Evolutionary conservation across 1,139 yeast genomes (phyloP).

Genomic region (Magnusiomyces paraingens): DNA sequence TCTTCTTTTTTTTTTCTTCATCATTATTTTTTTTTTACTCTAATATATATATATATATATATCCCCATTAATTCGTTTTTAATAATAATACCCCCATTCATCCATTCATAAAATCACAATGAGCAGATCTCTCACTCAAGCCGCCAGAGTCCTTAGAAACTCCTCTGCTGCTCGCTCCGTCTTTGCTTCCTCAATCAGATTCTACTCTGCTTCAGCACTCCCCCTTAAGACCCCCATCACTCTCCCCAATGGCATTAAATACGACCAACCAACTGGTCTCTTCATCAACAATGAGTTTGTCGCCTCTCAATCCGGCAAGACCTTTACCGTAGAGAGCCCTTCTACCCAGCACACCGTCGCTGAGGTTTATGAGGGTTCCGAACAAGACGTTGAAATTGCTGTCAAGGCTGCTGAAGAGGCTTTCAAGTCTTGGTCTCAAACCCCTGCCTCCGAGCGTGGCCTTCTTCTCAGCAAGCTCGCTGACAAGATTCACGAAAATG

Average conservation of each 20-base stretch:
- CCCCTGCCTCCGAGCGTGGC: conserved; percentile 45
- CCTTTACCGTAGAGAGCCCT: conserved; percentile 56
- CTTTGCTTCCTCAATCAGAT: conserved; percentile 4
- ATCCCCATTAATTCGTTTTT: not conserved
- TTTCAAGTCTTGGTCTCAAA: conserved; percentile 43
- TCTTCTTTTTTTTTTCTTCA: not conserved
- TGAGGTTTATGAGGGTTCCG: conserved; percentile 58
- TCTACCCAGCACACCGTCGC: conserved; percentile 63
- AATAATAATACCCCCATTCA: not conserved
- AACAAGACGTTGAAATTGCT: conserved; percentile 67
- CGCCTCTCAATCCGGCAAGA: conserved; percentile 43
- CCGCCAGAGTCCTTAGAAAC: conserved; percentile 13
- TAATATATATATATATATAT: not conserved
- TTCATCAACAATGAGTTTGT: conserved; percentile 71
- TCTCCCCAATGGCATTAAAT: conserved; percentile 50
- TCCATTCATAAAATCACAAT: conserved; percentile 6
- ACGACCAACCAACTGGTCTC: conserved; percentile 67
- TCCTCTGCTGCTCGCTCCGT: conserved; percentile 4
- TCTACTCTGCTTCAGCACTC: conserved; percentile 2
- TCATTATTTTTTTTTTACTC: not conserved
- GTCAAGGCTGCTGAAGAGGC: conserved; percentile 69
- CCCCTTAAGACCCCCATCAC: conserved; percentile 28
- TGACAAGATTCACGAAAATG: conserved; percentile 45
- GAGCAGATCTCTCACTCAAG: conserved; percentile 11
- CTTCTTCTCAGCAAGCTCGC: conserved; percentile 46